Evolutionary conservation across 805 yeast genomes (phyloP), one percentile per base, ranked within the genome.

Genomic region (Nakazawaea molendinolei): DNA sequence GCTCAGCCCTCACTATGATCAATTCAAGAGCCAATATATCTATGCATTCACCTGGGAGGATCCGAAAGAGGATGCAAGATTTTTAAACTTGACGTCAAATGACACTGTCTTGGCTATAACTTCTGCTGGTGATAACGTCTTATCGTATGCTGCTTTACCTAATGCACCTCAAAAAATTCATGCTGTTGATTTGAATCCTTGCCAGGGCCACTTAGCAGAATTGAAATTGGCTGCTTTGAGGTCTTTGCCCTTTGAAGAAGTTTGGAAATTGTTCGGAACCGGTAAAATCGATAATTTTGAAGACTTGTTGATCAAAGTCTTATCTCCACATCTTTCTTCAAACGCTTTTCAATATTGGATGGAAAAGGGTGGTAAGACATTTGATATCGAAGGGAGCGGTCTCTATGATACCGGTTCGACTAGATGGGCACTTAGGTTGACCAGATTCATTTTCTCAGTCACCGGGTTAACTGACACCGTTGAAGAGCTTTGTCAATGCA

Each of bases 1-100:
- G 50, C 54, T 76, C 45, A 73, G 74, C 49, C 76, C 80, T 6
- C 70, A 71, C 46, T 79, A 79, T 52, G 71, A 69, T 33, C 87
- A 82, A 55, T 84, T 84, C 63, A 75, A 72, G 41, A 70, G 81
- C 51, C 87, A 84, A 59, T 84, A 82, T 55, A 85, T 84, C 42
- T 85, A 84, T 52, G 89, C 94, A 4, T 84, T 84, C 58, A 84
- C 94, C 5, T 84, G 95, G 95, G 95, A 84, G 58, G 95, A 85
- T 52, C 94, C 94, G 21, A 69, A 81, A 39, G 92, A 82, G 59
- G 95, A 84, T 60, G 72, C 74, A 42, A 67, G 67, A 33, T 79
- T 84, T 38, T 65, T 84, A 46, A 69, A 76, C 29, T 63, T 84
- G 48, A 62, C 66, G 22, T 58, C 75, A 10, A 67, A 70, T 21